These are phyloP conservation scores for Sugiyamaella qingdaonensis DNA, from an alignment of 805 yeast genomes.

Conservation along the genomic window DNA sequence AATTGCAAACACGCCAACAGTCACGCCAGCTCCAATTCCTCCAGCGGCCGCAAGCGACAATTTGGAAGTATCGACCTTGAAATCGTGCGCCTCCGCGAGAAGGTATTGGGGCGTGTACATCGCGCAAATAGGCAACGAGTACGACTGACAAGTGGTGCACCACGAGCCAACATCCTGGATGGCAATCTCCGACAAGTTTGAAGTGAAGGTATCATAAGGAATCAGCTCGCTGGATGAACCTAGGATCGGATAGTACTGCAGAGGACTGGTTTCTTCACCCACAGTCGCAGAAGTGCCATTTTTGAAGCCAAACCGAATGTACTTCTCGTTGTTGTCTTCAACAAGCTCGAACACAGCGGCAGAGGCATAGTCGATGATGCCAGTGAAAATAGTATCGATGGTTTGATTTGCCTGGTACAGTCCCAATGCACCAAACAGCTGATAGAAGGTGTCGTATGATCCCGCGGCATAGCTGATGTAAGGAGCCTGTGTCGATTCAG, in stretches of 20 bases:
- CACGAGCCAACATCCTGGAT: slow-evolving; percentile 33
- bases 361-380: slow-evolving; percentile 46
- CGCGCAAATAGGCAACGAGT: slow-evolving; percentile 34
- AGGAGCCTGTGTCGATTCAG: slow-evolving; percentile 36
- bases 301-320: slow-evolving; percentile 43
- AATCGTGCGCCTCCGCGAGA: slow-evolving; percentile 22
- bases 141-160: slow-evolving; percentile 40
- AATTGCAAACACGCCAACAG: slow-evolving; percentile 39
- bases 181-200: slow-evolving; percentile 28
- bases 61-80: slow-evolving; percentile 22
- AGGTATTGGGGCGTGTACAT: slow-evolving; percentile 24
- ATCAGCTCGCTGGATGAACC: slow-evolving; percentile 32
- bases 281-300: slow-evolving; percentile 41
- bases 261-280: slow-evolving; percentile 11
- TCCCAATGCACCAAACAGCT: slow-evolving; percentile 36
- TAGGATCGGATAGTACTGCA: slow-evolving; percentile 39
- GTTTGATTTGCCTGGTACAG: slow-evolving; percentile 34
- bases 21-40: slow-evolving; percentile 49
- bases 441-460: slow-evolving; percentile 44
- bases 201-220: slow-evolving; percentile 37
- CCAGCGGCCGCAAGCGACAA: slow-evolving; percentile 42
- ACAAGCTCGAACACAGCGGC: slow-evolving; percentile 43
- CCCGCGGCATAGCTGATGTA: slow-evolving; percentile 43
- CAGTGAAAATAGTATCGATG: slow-evolving; percentile 34
- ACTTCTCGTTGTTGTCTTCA: slow-evolving; percentile 28